Percentiles rank a stretch among this genome's conserved stretches.
Evolutionary conservation across 2,329 filamentous ascomycete species (phyloP).

Genomic region (Capronia epimyces): DNA sequence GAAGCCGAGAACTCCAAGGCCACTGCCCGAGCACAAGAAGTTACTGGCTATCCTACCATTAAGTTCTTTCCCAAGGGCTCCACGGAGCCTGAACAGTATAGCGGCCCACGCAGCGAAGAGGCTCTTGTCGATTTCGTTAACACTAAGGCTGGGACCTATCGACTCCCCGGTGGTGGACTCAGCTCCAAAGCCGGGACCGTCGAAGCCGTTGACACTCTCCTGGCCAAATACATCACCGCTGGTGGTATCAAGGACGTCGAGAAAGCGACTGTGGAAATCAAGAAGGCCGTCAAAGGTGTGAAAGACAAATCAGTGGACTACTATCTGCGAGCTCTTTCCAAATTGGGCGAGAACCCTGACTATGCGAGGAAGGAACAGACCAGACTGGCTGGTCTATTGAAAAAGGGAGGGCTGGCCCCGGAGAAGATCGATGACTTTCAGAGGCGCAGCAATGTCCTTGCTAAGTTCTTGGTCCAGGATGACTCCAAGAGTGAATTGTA

Average conservation of each 20-base stretch:
- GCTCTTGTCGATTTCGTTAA: constrained; percentile 79
- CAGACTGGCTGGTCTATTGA: constrained; percentile 70
- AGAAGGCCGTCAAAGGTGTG: constrained; percentile 62
- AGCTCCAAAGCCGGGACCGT: constrained; percentile 76
- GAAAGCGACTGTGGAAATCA: constrained; percentile 64
- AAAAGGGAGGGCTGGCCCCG: constrained; percentile 78
- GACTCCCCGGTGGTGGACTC: constrained; percentile 72
- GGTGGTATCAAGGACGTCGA: constrained; percentile 44
- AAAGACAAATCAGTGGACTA: constrained; percentile 85
- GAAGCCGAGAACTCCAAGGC: constrained; percentile 81
- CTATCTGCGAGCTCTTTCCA: constrained; percentile 86
- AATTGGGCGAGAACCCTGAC: constrained; percentile 68
- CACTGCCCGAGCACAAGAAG: constrained; percentile 66
- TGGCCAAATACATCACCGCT: constrained; percentile 63
- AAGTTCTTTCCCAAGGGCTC: constrained; percentile 92
- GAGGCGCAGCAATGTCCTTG: constrained; percentile 80
- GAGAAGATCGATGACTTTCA: constrained; percentile 85
- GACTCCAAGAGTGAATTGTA: constrained; percentile 62
- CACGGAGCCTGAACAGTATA: constrained; percentile 65
- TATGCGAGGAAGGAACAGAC: constrained; percentile 82
- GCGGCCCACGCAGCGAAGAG: constrained; percentile 68
- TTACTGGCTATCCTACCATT: constrained; percentile 90
- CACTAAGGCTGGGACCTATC: constrained; percentile 80
- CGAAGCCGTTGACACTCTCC: constrained; percentile 67
- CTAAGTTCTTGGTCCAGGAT: constrained; percentile 63